Base-by-base conservation (phyloP, 2,329 filamentous ascomycete species). In the Penicillium brasilianum region DNA sequence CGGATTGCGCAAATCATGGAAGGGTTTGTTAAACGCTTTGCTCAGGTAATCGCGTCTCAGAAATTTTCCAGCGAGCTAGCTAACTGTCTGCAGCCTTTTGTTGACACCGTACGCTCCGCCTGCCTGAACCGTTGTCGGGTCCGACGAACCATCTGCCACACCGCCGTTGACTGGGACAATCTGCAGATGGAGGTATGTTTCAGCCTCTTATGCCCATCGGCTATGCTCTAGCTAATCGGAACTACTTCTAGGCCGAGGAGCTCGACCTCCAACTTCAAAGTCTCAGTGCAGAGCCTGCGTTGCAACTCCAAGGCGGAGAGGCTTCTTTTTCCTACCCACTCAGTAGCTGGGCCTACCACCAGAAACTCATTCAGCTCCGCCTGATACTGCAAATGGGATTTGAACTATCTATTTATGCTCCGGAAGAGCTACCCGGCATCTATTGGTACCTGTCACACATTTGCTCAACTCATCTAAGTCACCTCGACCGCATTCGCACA, bases 121-220 rank as follows among this genome's bases (percentile, higher is more conserved):
- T 96, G 93, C 70, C 91, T 98, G 73, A 99, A 98, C 72, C 85
- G 93, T 55, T 96, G 92, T 72, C 89, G 95, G 2, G 87, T 96
- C 44, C 87, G 95, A n/a, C 87, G 95, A 37, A 93, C 90, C n/a
- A 84, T 99, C 9, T 93, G 89, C 63, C 94, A 98, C 73, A 86
- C 89, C 14, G 87, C 97, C 37, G 81, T 87, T 2, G 90, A 94
- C 61, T 96, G 93, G 88, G 93, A 97, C 70, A 85, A 86, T 55
- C 82, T 98, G 2, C 93, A 97, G 76, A 82, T 86, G 9, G 92
- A 96, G 70, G 90, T 90, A 69, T 63, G 72, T 36, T 55, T 11
- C 20, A 55, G 9, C 44, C 4, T 48, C 16, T 14, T 5, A 20
- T 18, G 1, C 22, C n/a, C 6, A n/a, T 44, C n/a, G 11, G 6